Evolutionary conservation across 306 rosid species (phyloP), one percentile per base, ranked within the genome.

Genomic region (Oxytropis ochrocephala): DNA sequence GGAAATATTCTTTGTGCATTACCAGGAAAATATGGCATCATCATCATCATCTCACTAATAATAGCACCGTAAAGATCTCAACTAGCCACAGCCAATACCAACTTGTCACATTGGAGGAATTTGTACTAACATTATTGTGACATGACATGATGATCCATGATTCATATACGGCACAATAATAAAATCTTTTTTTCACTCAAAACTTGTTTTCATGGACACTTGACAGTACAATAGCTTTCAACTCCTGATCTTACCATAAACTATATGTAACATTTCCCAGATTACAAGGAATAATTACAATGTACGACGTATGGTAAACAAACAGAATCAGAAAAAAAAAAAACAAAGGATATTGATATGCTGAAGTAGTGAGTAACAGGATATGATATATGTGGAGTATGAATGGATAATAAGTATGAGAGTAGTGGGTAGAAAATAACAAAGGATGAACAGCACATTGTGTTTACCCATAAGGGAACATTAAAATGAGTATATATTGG

Each of bases 321-420:
- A 51, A 53, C 36, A 16, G 53, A 18, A 46, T 2, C 54, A 68
- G 42, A 39, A 35, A 35, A 52, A 35, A 67, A 61, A 72, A 55
- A 60, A 39, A 67, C 52, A 62, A 48, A 13, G 64, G 16, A 76
- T 29, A 62, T 62, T 44, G 24, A 3, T 21, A 59, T 65, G 68
- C n/a, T 69, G 77, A 43, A 47, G 32, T 61, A 42, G 50, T 29
- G 74, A 56, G 55, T 0, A 17, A 36, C 2, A 53, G 29, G 81
- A 81, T 50, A 73, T 75, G 76, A 65, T 43, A 53, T 73, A 41
- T 77, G 87, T 85, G 91, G 90, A 85, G 67, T 70, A 74, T 89
- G 92, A 82, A 68, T 86, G 85, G 80, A 77, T 77, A 11, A 79
- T 76, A 71, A 79, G 70, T 51, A 81, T 3, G 50, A 55, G 50